These are phyloP conservation scores for Suillus plorans DNA, from an alignment of 768 basidiomycete species.

Conservation along the genomic window DNA sequence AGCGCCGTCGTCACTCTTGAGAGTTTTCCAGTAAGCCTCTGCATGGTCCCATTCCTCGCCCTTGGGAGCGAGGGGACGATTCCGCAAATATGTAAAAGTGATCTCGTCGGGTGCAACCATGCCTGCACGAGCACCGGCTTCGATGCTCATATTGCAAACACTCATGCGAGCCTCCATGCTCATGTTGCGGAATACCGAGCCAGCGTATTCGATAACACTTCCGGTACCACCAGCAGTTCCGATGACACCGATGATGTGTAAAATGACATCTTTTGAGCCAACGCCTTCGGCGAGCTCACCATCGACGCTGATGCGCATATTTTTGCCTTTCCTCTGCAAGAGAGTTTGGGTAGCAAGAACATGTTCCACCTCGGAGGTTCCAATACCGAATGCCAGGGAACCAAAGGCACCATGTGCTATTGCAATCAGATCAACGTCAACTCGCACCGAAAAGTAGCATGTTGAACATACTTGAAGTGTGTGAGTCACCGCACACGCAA, in stretches of 20 bases:
- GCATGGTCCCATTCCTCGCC: constrained; percentile 85
- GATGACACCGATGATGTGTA: constrained; percentile 87
- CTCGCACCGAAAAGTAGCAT: neutral
- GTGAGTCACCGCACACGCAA: constrained; percentile 91
- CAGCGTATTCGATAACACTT: constrained; percentile 88
- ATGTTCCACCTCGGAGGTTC: constrained; percentile 93
- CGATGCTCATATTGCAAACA: constrained; percentile 94
- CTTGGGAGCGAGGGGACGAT: constrained; percentile 80
- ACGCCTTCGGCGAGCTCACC: constrained; percentile 81
- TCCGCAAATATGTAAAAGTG: constrained; percentile 81
- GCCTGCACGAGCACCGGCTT: constrained; percentile 89
- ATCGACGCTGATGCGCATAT: constrained; percentile 90
- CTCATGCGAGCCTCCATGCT: constrained; percentile 93
- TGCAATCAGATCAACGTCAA: constrained; percentile 5
- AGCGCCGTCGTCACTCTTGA: constrained; percentile 79
- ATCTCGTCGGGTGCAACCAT: constrained; percentile 91
- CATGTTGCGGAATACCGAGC: constrained; percentile 81
- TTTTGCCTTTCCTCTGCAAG: constrained; percentile 84
- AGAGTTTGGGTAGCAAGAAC: constrained; percentile 91
- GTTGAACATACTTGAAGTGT: constrained; percentile 74
- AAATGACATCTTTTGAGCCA: constrained; percentile 86
- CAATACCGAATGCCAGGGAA: constrained; percentile 90
- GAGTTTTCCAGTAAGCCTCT: constrained; percentile 80
- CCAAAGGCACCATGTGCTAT: constrained; percentile 90
- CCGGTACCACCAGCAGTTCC: constrained; percentile 94